phyloP scores from a whole-genome alignment of 1,284 basidiomycete species.

The Vanrija pseudolonga region DNA sequence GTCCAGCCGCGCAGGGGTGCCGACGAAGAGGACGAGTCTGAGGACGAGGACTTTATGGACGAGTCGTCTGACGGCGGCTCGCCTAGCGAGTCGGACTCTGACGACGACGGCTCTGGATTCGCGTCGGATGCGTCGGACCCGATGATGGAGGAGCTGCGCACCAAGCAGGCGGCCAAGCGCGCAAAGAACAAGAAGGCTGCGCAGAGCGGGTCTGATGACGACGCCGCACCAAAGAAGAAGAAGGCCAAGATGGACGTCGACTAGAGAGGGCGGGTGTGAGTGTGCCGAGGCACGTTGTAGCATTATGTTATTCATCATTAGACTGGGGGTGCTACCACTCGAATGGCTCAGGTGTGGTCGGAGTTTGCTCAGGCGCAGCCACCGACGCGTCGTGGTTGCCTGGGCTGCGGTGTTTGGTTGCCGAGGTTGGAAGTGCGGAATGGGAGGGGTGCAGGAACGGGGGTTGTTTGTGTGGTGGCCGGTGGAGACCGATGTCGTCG shows the following conservation, averaged over 20 bases:
- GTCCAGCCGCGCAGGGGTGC: constrained; percentile 51
- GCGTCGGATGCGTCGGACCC: constrained; percentile 54
- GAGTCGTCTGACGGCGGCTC: constrained; percentile 79
- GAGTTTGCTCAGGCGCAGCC: too few relatives aligned
- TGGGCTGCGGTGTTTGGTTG: too few relatives aligned
- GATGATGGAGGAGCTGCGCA: constrained; percentile 65
- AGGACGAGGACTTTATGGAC: constrained; percentile 85
- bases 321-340: too few relatives aligned
- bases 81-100: constrained; percentile 69
- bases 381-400: too few relatives aligned
- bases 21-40: constrained; percentile 75
- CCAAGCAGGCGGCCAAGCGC: constrained; percentile 57
- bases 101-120: constrained; percentile 52
- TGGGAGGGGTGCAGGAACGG: too few relatives aligned
- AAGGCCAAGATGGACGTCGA: constrained; percentile 37
- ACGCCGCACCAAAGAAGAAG: constrained; percentile 37
- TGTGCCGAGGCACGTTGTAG: constrained; percentile 3
- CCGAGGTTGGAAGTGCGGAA: too few relatives aligned
- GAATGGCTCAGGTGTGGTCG: too few relatives aligned
- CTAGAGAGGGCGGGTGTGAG: background rate
- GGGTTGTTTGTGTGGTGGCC: too few relatives aligned
- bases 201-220: constrained; percentile 24
- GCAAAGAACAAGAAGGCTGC: constrained; percentile 48
- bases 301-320: background rate
- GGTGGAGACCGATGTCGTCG: too few relatives aligned